These are phyloP conservation scores for Diaporthe eres DNA, from an alignment of 2,329 filamentous ascomycete species.

Conservation along the genomic window DNA sequence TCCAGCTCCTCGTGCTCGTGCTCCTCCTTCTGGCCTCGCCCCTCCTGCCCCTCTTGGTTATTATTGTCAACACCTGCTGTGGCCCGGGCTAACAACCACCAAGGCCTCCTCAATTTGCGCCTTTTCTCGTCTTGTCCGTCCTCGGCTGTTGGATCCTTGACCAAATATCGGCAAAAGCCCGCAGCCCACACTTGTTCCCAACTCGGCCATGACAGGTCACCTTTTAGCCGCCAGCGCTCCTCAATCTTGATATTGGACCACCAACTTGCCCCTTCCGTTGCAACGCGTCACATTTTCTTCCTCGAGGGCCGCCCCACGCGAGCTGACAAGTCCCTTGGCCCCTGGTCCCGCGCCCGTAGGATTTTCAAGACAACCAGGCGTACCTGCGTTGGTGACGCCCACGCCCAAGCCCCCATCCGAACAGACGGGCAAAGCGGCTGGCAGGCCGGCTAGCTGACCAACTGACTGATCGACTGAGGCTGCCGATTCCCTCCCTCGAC, in stretches of 20 bases:
- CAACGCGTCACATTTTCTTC: neutral
- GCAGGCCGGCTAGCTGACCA: neutral
- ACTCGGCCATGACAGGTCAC: constrained; percentile 25
- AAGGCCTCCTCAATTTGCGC: neutral
- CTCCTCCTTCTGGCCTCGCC: neutral
- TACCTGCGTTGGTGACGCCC: constrained; percentile 12
- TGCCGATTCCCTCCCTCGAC: neutral
- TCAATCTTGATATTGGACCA: constrained; percentile 26
- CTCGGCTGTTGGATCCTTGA: neutral
- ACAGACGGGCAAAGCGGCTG: neutral
- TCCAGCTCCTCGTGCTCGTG: neutral
- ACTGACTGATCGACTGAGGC: neutral
- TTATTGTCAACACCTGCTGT: neutral
- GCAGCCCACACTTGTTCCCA: constrained; percentile 8
- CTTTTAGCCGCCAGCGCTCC: constrained; percentile 22
- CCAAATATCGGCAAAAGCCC: constrained; percentile 25
- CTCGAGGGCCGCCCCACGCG: neutral
- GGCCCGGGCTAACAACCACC: neutral
- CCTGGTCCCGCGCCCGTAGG: neutral
- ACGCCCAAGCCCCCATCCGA: neutral
- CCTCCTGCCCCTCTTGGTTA: neutral
- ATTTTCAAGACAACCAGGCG: neutral
- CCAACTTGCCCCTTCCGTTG: constrained; percentile 30
- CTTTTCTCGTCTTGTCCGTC: neutral
- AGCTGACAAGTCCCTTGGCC: neutral